Base-by-base conservation (phyloP, 2,329 filamentous ascomycete species). In the Rhexocercosporidium sp. region DNA sequence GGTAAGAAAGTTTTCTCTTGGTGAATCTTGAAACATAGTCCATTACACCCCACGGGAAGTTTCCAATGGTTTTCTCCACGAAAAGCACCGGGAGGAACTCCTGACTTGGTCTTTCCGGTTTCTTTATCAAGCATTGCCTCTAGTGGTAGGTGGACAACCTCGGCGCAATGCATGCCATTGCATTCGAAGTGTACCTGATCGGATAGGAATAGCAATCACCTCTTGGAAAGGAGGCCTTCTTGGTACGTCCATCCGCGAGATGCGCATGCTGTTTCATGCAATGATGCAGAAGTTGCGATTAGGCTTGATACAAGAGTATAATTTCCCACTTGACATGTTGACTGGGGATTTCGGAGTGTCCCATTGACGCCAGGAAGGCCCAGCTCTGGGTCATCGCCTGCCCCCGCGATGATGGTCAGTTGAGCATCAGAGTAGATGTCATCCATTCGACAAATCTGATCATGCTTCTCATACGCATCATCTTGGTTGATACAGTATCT, bases 161-260 rank as follows among this genome's bases (percentile, higher is more conserved):
- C 51, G 20, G 51, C 29, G 31, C 31, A 56, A 22, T 51, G 20
- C 59, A 62, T 62, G 31, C 41, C 47, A 37, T 62, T 62, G 66
- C 74, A 77, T 65, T 73, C 62, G 44, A 67, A 76, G 22, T 71
- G 74, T 14, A 74, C 59, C 53, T 76, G 69, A 2, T 75, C 60
- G 3, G 75, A 69, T 0, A 75, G 75, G 61, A 79, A 78, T 11
- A 77, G 69, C 6, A 79, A 69, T 2, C 73, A 66, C 4, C 77
- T 71, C 3, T 64, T 59, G 9, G 74, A 74, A 1, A 78, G 69
- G 3, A 65, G 20, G 8, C 54, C 63, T 65, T 65, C 63, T 22
- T 65, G 63, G 11, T 51, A 65, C 22, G 63, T 65, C 63, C 63
- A 65, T 4, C 54, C 63, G 7, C 61, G 31, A 12, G 20, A n/a